Evolutionary conservation across 2,329 filamentous ascomycete species (phyloP), one percentile per base, ranked within the genome.

Genomic region (Diaporthe helianthi): DNA sequence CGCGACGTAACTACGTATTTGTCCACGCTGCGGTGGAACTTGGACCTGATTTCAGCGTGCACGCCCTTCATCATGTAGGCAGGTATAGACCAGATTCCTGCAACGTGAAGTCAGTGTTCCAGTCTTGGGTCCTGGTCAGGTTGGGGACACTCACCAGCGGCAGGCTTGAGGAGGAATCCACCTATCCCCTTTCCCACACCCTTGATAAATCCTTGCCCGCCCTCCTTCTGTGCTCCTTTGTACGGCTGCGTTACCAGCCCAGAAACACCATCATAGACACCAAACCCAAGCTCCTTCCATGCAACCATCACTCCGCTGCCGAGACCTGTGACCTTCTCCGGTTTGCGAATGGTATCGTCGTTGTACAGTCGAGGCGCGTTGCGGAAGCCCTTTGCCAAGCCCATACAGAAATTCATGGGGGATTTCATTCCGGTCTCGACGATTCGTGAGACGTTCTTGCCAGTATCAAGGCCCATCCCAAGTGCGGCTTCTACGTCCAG

Each of bases 321-420:
- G 61, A 97, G 82, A 64, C 90, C 91, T 0, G 92, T 94, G 5
- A 97, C 92, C 74, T 93, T 93, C 69, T 93, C 91, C 1, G 87
- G 83, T n/a, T 91, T 90, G 10, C 93, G 86, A 0, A 97, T 89
- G 1, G 90, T 94, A 1, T 93, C 89, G 75, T 97, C 94, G 51
- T 94, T 92, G 76, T 97, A 97, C 1, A 97, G 82, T 73, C 88
- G 90, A 0, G 94, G 94, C 7, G 92, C 91, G 74, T 97, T 97
- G 76, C 95, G 91, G 77, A 97, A 97, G 0, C 94, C 94, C 78
- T 92, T 92, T 0, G 94, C 92, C 46, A 97, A 80, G 0, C 92
- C 92, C 51, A 97, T 81, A 49, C 92, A 93, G 72, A 97, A 91
- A 77, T 97, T 93, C 85, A 96, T 91, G 0, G 94, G 94, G 1